Base-by-base conservation (phyloP, 2,329 filamentous ascomycete species). In the Lojkania enalia region DNA sequence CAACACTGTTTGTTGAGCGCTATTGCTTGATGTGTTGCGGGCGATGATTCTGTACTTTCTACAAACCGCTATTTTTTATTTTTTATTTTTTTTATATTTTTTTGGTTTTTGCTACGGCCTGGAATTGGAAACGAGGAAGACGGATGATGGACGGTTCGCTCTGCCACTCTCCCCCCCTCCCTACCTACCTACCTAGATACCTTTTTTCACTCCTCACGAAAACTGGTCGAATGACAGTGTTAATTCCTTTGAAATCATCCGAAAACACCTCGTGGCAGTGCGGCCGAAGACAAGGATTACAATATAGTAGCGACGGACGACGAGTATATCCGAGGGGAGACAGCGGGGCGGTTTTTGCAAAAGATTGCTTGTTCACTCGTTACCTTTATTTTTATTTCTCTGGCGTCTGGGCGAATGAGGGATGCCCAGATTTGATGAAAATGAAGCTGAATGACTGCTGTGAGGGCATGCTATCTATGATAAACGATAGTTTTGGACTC, bases 1-100 rank as follows among this genome's bases (percentile, higher is more conserved):
- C 59, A 54, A 39, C 48, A 54, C 42, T 49, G 38, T 42, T n/a
- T 46, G 48, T 46, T 45, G 39, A 57, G 56, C 52, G 57, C 46
- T 54, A 48, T 50, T 60, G 61, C 58, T 57, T 55, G 49, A 51
- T 60, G 54, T 51, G 54, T 54, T 53, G 56, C 57, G 60, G 57
- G 54, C 57, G 56, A 61, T 53, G 61, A 60, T 63, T 61, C 54
- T 68, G 64, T 68, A 66, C 56, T 61, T 65, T 61, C 61, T 65
- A 64, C 51, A 50, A 48, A 20, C 43, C 36, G 23, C 35, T 20
- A 25, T 31, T 44, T 54, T 58, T 60, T 61, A 43, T n/a, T n/a
- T n/a, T n/a, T n/a, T n/a, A n/a, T n/a, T n/a, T n/a, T n/a, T n/a
- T n/a, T n/a, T n/a, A n/a, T n/a, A n/a, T n/a, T n/a, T n/a, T n/a